phyloP scores from a whole-genome alignment of 2,329 filamentous ascomycete genomes.

The Aspergillus spinulosporus region DNA sequence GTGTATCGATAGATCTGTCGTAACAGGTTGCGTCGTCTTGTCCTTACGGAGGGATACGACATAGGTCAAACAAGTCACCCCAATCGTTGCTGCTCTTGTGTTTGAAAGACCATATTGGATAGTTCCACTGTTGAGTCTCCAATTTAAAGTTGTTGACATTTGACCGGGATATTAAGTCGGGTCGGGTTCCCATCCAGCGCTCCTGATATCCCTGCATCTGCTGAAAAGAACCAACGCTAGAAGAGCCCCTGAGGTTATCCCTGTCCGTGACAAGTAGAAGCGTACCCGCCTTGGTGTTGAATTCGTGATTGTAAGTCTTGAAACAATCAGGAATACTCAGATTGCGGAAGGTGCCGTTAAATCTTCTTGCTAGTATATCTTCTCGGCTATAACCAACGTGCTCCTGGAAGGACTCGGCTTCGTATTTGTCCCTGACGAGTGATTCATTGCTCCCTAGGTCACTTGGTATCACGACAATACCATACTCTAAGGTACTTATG shows the following conservation, averaged over 20 bases:
- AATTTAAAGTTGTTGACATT: not conserved
- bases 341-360: not conserved
- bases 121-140: not conserved
- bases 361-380: not conserved
- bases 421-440: not conserved
- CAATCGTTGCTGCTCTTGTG: not conserved
- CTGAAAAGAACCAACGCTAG: not conserved
- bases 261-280: not conserved
- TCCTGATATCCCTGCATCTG: not conserved
- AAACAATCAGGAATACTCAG: not conserved
- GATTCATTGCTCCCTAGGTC: not conserved
- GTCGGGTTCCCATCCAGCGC: not conserved
- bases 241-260: not conserved
- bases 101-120: not conserved
- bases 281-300: not conserved
- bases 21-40: not conserved
- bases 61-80: not conserved
- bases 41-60: not conserved
- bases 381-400: not conserved
- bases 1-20: not conserved
- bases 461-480: not conserved
- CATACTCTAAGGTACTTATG: constrained; percentile 2
- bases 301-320: not conserved
- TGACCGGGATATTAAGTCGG: not conserved
- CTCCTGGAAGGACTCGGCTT: not conserved